phyloP scores from a whole-genome alignment of 345 rosid genomes.

The Excoecaria cochinchinensis region DNA sequence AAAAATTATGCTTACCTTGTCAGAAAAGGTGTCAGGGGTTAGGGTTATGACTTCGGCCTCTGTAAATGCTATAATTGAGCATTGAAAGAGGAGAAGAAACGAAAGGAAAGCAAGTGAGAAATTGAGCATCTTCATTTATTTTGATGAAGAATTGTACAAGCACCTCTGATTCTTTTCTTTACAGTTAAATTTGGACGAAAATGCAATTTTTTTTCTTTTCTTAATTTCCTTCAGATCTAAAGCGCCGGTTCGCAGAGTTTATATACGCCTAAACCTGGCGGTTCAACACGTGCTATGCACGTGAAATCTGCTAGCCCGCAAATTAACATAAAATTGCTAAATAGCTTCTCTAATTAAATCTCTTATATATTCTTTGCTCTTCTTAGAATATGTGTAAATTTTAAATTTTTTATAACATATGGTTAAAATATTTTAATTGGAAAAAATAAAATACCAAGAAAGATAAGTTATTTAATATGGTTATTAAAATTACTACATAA shows the following conservation, averaged over 20 bases:
- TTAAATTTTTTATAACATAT: too few relatives aligned
- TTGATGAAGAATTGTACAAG: background rate
- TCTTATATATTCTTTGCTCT: too few relatives aligned
- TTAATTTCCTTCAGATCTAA: background rate
- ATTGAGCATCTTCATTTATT: constrained; percentile 18
- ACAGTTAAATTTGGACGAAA: background rate
- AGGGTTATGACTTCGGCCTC: constrained; percentile 81
- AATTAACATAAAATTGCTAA: too few relatives aligned
- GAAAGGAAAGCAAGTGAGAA: constrained; percentile 17
- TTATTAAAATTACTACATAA: too few relatives aligned
- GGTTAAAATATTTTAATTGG: too few relatives aligned
- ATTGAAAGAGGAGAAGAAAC: constrained; percentile 30
- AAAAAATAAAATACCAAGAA: too few relatives aligned
- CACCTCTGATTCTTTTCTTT: background rate
- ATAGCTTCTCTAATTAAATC: too few relatives aligned
- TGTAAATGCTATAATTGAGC: constrained; percentile 15
- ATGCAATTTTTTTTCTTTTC: background rate
- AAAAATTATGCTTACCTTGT: constrained; percentile 53
- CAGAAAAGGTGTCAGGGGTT: constrained; percentile 86
- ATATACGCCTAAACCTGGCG: too few relatives aligned
- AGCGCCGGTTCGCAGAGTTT: background rate
- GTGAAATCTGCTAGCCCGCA: too few relatives aligned
- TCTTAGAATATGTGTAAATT: too few relatives aligned
- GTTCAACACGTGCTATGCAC: too few relatives aligned
- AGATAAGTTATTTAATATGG: too few relatives aligned